phyloP scores from a whole-genome alignment of 2,329 filamentous ascomycete genomes.

The Aureobasidium mangrovei region DNA sequence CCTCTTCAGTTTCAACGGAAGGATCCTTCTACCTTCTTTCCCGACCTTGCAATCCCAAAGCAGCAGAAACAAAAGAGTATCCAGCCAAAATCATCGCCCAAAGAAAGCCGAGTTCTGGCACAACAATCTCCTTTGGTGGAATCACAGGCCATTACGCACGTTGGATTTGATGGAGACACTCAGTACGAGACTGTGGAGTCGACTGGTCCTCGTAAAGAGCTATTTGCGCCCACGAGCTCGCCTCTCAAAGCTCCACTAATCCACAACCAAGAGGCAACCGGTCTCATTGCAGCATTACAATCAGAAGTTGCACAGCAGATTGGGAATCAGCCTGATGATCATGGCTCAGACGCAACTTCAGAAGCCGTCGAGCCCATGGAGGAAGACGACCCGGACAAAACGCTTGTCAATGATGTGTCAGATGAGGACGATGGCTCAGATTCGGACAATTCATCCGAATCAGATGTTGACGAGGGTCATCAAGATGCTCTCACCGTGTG shows the following conservation, averaged over 20 bases:
- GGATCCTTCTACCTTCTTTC: neutral
- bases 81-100: neutral
- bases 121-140: neutral
- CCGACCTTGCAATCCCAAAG: neutral
- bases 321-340: neutral
- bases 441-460: slow-evolving; percentile 11
- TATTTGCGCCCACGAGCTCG: too few relatives aligned
- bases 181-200: neutral
- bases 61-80: neutral
- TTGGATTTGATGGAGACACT: neutral
- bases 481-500: slow-evolving; percentile 29
- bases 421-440: slow-evolving; percentile 14
- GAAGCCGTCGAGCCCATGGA: slow-evolving; percentile 6
- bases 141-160: neutral
- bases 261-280: neutral
- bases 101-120: neutral
- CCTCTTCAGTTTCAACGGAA: neutral
- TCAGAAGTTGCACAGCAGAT: neutral
- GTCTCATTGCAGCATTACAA: neutral
- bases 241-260: neutral
- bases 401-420: slow-evolving; percentile 20
- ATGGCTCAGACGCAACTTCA: neutral
- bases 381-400: slow-evolving; percentile 19
- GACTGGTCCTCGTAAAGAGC: too few relatives aligned
- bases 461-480: slow-evolving; percentile 19